These are phyloP conservation scores for Magnaporthiopsis rhizophila DNA, from an alignment of 2,329 filamentous ascomycete genomes.

Conservation along the genomic window DNA sequence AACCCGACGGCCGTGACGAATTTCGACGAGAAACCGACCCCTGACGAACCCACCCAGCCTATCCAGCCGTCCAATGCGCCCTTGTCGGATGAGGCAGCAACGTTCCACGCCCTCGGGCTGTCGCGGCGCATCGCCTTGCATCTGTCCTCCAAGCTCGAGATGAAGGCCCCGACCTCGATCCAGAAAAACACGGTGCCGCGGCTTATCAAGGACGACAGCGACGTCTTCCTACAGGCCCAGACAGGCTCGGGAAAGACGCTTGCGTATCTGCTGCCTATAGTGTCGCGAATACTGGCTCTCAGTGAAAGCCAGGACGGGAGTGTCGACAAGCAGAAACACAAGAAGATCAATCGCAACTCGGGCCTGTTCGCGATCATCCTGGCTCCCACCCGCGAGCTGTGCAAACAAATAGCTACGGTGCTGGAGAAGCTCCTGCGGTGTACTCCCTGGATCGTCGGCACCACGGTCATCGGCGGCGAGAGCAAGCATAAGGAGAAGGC, in stretches of 20 bases:
- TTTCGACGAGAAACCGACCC: constrained; percentile 38
- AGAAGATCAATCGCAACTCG: constrained; percentile 70
- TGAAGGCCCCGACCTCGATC: constrained; percentile 89
- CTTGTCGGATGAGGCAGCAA: constrained; percentile 71
- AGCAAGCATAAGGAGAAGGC: constrained; percentile 80
- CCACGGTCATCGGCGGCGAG: constrained; percentile 66
- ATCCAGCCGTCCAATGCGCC: constrained; percentile 81
- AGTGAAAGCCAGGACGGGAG: constrained; percentile 46
- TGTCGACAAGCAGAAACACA: constrained; percentile 26
- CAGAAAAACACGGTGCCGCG: constrained; percentile 84
- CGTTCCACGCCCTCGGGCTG: constrained; percentile 78
- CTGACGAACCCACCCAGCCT: constrained; percentile 41
- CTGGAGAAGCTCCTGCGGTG: constrained; percentile 80
- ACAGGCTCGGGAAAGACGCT: constrained; percentile 97
- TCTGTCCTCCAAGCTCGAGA: constrained; percentile 72
- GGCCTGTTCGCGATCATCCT: constrained; percentile 92
- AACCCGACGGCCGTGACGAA: constrained; percentile 69
- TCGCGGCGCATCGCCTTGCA: constrained; percentile 75
- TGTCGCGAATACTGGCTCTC: constrained; percentile 78
- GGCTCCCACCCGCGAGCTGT: constrained; percentile 86
- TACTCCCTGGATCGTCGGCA: constrained; percentile 88
- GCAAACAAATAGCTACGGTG: constrained; percentile 85
- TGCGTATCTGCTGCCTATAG: constrained; percentile 87
- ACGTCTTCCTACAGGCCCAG: constrained; percentile 94
- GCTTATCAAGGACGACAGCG: constrained; percentile 69